phyloP scores from a whole-genome alignment of 2,329 filamentous ascomycete species.

The Neophaeococcomyces mojaviensis region DNA sequence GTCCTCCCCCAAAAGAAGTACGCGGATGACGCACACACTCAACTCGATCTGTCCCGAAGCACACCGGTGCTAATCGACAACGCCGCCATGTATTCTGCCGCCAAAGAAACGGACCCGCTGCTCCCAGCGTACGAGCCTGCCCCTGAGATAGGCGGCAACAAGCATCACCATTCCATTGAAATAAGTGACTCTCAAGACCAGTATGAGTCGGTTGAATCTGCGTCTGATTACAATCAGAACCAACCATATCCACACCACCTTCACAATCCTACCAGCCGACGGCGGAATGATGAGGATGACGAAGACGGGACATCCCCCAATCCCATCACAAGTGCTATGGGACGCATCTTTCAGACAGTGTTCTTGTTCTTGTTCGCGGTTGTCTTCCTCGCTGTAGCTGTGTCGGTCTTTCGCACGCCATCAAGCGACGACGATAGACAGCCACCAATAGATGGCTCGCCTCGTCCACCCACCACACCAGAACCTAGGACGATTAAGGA shows the following conservation, averaged over 20 bases:
- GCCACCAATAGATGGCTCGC: slow-evolving; percentile 1
- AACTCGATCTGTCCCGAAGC: too few species aligned
- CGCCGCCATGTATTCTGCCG: slow-evolving; percentile 3
- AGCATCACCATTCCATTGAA: slow-evolving; percentile 7
- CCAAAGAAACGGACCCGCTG: slow-evolving; percentile 20
- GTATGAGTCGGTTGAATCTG: too few species aligned
- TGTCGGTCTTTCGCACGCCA: slow-evolving; percentile 15
- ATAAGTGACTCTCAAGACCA: neutral
- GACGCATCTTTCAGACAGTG: slow-evolving; percentile 5
- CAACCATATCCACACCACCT: slow-evolving; percentile 1
- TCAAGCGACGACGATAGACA: neutral
- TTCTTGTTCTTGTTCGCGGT: slow-evolving; percentile 18
- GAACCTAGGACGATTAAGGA: slow-evolving; percentile 26
- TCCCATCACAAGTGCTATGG: slow-evolving; percentile 3
- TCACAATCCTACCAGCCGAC: neutral
- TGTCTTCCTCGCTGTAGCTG: slow-evolving; percentile 17
- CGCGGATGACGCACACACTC: too few species aligned
- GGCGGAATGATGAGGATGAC: slow-evolving; percentile 13
- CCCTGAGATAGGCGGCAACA: slow-evolving; percentile 21
- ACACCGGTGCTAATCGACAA: too few species aligned
- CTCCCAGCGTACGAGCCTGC: slow-evolving; percentile 21
- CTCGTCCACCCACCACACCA: slow-evolving; percentile 8
- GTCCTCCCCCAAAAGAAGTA: too few species aligned
- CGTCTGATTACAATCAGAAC: too few species aligned
- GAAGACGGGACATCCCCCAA: slow-evolving; percentile 9